Evolutionary conservation across 148 eudicot species (phyloP).

Genomic region (Fagopyrum esculentum): DNA sequence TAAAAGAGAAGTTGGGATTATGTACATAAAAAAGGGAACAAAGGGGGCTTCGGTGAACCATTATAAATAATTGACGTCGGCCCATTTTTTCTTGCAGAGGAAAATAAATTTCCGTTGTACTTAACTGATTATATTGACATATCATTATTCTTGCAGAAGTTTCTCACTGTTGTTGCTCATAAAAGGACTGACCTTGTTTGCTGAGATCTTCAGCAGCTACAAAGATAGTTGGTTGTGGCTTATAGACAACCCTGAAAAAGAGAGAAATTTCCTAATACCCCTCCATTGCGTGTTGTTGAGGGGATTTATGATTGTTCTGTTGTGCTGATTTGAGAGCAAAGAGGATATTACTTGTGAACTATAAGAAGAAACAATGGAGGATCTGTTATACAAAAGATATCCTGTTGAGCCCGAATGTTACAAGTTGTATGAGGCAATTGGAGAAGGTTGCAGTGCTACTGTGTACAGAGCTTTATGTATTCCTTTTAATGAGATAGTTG

Average conservation of each 20-base stretch:
- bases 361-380: constrained; percentile 44
- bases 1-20: too few relatives aligned
- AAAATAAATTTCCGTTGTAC: too few relatives aligned
- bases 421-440: constrained; percentile 82
- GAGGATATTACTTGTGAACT: constrained; percentile 22
- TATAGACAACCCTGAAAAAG: too few relatives aligned
- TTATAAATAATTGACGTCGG: too few relatives aligned
- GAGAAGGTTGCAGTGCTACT: constrained; percentile 93
- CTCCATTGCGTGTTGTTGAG: too few relatives aligned
- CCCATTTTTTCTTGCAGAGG: too few relatives aligned
- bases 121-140: neutral
- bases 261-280: too few relatives aligned
- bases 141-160: neutral
- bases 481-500: constrained; percentile 89
- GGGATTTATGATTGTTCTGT: too few relatives aligned
- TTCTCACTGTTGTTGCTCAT: neutral
- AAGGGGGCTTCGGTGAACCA: too few relatives aligned
- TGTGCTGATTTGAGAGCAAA: constrained; percentile 20
- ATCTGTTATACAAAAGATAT: constrained; percentile 43
- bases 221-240: too few relatives aligned
- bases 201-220: neutral
- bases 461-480: constrained; percentile 85
- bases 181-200: neutral
- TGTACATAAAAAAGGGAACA: too few relatives aligned
- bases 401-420: constrained; percentile 66